Base-by-base conservation (phyloP, 2,329 filamentous ascomycete species). In the Stachybotrys echinatus region DNA sequence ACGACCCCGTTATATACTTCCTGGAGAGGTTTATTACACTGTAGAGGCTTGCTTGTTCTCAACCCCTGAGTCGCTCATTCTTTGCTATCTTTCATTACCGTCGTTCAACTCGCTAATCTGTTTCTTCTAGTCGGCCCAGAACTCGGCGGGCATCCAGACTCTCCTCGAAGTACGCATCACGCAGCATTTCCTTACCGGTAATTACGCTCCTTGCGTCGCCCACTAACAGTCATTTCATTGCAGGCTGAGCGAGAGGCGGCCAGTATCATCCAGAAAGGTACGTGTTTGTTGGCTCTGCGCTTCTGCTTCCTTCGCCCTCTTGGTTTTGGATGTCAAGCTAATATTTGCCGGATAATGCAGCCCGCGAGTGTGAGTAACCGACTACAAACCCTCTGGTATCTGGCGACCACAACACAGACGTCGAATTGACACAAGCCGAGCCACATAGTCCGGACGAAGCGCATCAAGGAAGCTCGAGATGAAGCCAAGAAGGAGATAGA, bases 401-500 rank as follows among this genome's bases (percentile, higher is more conserved):
- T n/a, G n/a, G n/a, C n/a, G n/a, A n/a, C 27, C 10, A 34, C 27
- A 34, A 5, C 27, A 34, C 27, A 14, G 14, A 3, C 27, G 27
- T 10, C 14, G 5, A 19, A 27, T n/a, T 20, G 42, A 46, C 4
- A 31, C 23, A 12, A 43, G 48, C 52, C 48, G 47, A 52, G 31
- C 61, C 54, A 31, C 53, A 22, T 56, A 70, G 67, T 66, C 80
- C 91, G 94, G 66, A 96, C 94, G 55, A 96, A 96, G 80, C 86
- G 91, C 67, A 90, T 99, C 74, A 95, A 90, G 74, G 94, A 97
- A 75, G 94, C 94, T 56, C 89, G 92, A 66, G 85, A 89, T 66
- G 94, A 99, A 73, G 94, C 94, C 55, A 95, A 96, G 75, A 95
- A 95, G 74, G 92, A 99, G 71, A 96, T 99, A 65, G 89, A 96